Evolutionary conservation across 306 rosid genomes (phyloP), one percentile per base, ranked within the genome.

Genomic region (Luffa acutangula): DNA sequence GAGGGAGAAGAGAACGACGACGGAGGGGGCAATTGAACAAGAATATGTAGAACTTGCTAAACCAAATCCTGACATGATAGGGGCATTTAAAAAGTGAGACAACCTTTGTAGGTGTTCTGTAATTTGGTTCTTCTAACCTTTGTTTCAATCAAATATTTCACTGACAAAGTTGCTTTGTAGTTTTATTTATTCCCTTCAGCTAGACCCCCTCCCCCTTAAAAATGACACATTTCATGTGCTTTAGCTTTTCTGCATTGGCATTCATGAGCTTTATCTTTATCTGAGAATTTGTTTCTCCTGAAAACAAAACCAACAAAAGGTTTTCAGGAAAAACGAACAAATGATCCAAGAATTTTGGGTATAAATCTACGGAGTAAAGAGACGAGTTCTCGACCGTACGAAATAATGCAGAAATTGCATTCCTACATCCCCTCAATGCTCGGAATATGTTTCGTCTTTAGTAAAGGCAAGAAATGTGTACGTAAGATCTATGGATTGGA

Each of bases 381-480:
- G 54, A 67, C 9, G 74, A 18, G 18, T 46, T 4, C 52, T 46
- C 3, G 5, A 21, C 31, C 21, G 77, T 6, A 48, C 25, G 21
- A 14, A 72, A 46, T 46, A 13, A 13, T 46, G 41, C 37, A 33
- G 8, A 31, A 36, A 65, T 36, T 65, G 20, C 52, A 72, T 46
- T 41, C 58, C 7, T 21, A 1, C 76, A 67, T 39, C 33, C 15
- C 53, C 72, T 60, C 58, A 45, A 18, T 45, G 81, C 34, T 63
- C 46, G 52, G 75, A 63, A 78, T 78, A 63, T 78, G 81, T 63
- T 62, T 78, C 46, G 14, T 63, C 58, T 78, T 78, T 64, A 13
- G 74, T 42, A 36, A 78, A 45, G 59, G 37, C 54, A 34, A 77
- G 39, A 77, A 62, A 62, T 74, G 78, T 74, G 78, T 74, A 36